Conservation (phyloP, 345 rosid species). For the Kernera saxatilis region DNA sequence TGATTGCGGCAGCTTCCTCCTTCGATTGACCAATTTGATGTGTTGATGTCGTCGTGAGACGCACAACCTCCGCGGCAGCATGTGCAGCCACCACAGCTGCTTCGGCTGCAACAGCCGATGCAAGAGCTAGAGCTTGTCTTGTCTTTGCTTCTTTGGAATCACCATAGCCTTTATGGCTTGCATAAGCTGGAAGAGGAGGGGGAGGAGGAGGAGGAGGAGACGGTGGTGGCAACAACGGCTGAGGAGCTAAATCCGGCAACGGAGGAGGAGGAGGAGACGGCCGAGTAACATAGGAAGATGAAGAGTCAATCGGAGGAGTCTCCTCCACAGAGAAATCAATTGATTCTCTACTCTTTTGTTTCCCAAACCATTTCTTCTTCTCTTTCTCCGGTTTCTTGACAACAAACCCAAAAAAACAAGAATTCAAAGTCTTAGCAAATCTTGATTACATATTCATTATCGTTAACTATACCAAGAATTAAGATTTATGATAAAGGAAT, state of each 20-base stretch:
- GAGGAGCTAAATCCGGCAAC: slow-evolving; percentile 19
- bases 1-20: slow-evolving; percentile 24
- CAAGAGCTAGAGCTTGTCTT: slow-evolving; percentile 26
- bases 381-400: slow-evolving; percentile 27
- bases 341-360: slow-evolving; percentile 20
- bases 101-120: slow-evolving; percentile 31
- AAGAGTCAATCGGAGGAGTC: background rate
- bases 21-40: background rate
- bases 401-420: slow-evolving; percentile 1
- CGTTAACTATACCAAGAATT: background rate
- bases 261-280: slow-evolving; percentile 28
- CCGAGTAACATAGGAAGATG: background rate
- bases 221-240: slow-evolving; percentile 27
- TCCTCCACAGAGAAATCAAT: slow-evolving; percentile 12
- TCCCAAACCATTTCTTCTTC: slow-evolving; percentile 27
- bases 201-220: slow-evolving; percentile 25
- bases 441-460: background rate
- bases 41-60: slow-evolving; percentile 13
- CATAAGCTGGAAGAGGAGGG: background rate
- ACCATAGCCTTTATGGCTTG: background rate
- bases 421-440: background rate
- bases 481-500: background rate
- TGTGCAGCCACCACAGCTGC: slow-evolving; percentile 32
- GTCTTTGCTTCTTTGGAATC: slow-evolving; percentile 17
- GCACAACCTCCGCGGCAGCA: slow-evolving; percentile 28